Evolutionary conservation across 2,329 filamentous ascomycete species (phyloP).

Genomic region (Trichophyton simii): DNA sequence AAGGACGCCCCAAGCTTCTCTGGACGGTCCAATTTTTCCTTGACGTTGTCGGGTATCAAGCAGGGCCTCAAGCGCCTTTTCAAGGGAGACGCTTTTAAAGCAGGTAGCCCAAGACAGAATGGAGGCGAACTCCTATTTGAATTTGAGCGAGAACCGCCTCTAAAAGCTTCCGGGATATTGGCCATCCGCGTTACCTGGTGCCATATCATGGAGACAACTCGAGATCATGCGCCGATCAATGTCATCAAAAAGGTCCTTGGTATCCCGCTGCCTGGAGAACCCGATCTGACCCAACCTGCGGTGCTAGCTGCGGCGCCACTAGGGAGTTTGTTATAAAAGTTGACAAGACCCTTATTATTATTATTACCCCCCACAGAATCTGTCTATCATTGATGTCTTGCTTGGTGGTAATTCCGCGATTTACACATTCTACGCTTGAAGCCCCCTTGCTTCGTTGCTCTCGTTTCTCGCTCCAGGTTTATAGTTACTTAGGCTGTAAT

Average conservation of each 20-base stretch:
- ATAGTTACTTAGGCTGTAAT: neutral
- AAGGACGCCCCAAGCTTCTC: constrained; percentile 51
- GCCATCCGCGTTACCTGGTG: constrained; percentile 62
- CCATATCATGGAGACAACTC: constrained; percentile 66
- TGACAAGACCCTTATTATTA: neutral
- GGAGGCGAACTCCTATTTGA: constrained; percentile 73
- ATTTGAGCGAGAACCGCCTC: constrained; percentile 10
- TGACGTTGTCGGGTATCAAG: constrained; percentile 38
- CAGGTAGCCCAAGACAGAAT: constrained; percentile 55
- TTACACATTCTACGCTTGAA: too few relatives aligned
- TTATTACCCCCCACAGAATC: neutral
- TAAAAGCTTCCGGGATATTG: constrained; percentile 22
- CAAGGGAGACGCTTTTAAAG: constrained; percentile 47
- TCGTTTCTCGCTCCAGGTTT: neutral
- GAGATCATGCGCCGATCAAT: constrained; percentile 55
- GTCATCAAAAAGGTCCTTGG: constrained; percentile 40
- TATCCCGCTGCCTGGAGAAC: neutral
- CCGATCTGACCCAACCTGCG: too few relatives aligned
- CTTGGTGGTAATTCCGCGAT: too few relatives aligned
- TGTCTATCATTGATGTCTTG: neutral
- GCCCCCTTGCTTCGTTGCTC: too few relatives aligned
- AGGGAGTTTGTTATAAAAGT: neutral
- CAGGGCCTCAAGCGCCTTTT: constrained; percentile 50
- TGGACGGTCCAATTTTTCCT: constrained; percentile 36
- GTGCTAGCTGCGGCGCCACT: neutral